Base-by-base conservation (phyloP, 768 basidiomycete species). In the Lentinula boryana region DNA sequence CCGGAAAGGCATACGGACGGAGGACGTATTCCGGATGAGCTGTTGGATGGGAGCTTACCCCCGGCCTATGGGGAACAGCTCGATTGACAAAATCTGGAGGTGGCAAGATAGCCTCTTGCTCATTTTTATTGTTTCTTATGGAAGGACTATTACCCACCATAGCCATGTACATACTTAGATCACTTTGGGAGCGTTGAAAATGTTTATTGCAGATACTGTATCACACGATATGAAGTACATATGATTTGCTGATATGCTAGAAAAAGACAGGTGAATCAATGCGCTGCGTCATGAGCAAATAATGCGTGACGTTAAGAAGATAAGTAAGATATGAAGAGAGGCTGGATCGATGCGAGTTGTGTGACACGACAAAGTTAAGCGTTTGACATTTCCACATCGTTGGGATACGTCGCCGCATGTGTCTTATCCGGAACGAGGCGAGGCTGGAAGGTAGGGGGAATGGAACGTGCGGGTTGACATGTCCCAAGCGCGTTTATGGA, bases 1-100 rank as follows among this genome's bases (percentile, higher is more conserved):
- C 51, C 50, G 63, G 57, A 66, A 41, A 58, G 67, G 35, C 68
- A 68, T 50, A 52, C 1, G 40, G 68, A 68, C 32, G 68, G 43
- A 15, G 68, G 68, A 23, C 68, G 66, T 1, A 59, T 66, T 27
- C 56, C 60, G 51, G 58, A 58, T 1, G 57, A 54, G 23, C 33
- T 60, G 6, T 35, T 68, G 52, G 62, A 64, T 16, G 68, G 66
- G 43, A 56, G 68, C 46, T 49, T 67, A 51, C 68, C 68, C 32
- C 68, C 68, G 51, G 67, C 67, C 43, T 66, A 68, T 64, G 67
- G 67, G 38, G 67, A 68, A 13, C 63, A 62, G 60, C 27, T 62
- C 18, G 58, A 56, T 56, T 56, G 55, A 56, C 1, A 48, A 48
- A 44, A 16, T 44, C 16, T 15, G 16, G 8, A 23, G 46, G n/a